Evolutionary conservation across 805 yeast species (phyloP).

Genomic region (Lipomyces spencermartinsiae): DNA sequence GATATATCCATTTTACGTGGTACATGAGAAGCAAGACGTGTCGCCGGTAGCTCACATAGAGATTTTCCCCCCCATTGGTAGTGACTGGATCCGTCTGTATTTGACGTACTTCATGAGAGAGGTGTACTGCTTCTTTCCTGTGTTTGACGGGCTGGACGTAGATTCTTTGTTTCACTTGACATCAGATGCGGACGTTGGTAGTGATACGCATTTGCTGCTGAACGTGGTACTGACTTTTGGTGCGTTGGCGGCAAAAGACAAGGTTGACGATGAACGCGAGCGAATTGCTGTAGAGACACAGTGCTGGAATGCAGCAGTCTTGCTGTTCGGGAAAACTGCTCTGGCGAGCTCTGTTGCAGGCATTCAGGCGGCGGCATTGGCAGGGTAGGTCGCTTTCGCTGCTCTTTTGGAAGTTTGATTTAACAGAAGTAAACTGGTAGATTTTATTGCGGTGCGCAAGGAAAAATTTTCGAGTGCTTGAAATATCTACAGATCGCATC

Average conservation of each 20-base stretch:
- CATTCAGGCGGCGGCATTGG: constrained; percentile 3
- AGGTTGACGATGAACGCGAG: constrained; percentile 2
- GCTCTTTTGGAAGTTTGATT: background rate
- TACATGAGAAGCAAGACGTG: too few species aligned
- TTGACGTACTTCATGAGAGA: constrained; percentile 11
- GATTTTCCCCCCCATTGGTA: background rate
- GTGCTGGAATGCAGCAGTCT: constrained; percentile 10
- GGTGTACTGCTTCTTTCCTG: constrained; percentile 10
- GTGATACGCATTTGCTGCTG: background rate
- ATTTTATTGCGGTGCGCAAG: constrained; percentile 13
- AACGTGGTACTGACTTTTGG: constrained; percentile 10
- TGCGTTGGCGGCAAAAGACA: constrained; percentile 1
- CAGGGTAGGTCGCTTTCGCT: background rate
- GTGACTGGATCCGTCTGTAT: background rate
- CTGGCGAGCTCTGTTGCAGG: background rate
- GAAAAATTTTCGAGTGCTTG: background rate
- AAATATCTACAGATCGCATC: constrained; percentile 14
- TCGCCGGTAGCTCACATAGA: background rate
- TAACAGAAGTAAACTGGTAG: background rate
- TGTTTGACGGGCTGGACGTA: background rate
- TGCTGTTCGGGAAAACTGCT: background rate
- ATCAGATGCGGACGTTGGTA: background rate
- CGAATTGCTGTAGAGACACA: constrained; percentile 4
- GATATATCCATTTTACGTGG: too few species aligned
- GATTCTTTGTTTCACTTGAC: background rate